Evolutionary conservation across 2,329 filamentous ascomycete genomes (phyloP), one percentile per base, ranked within the genome.

Genomic region (Alternaria arborescens): DNA sequence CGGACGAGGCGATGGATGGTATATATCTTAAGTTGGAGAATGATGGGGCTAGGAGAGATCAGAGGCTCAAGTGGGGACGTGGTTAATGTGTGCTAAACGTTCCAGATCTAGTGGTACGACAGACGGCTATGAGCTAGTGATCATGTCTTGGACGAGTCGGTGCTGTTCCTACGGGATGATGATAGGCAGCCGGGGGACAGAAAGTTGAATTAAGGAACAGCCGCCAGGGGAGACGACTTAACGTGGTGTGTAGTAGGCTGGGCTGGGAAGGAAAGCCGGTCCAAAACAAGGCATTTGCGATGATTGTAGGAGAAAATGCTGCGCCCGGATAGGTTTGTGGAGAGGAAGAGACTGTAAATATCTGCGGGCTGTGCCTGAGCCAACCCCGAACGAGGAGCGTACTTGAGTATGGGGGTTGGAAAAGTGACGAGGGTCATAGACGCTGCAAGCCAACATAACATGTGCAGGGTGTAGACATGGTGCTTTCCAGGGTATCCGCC

Each of bases 341-440:
- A 70, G 61, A 52, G 68, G 22, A 30, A 50, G 66, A 62, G 64
- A 71, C 74, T 73, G 73, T 70, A 78, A 78, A 78, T 76, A 77
- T 69, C 71, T 72, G 66, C 68, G 71, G 76, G 76, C 75, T 76
- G 76, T 78, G 76, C 69, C 69, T 76, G 71, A 68, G 68, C 74
- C 71, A 72, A 71, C 62, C 68, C 64, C 52, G 62, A 65, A 69
- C 47, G 56, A 64, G 58, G 61, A 66, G 64, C 50, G 64, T 67
- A 66, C 43, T 67, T 54, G 66, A 66, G 52, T 62, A 62, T 58
- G 63, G 64, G 61, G 52, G 52, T 53, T 54, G 46, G 44, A 53
- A 51, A 42, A 32, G 61, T 63, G 65, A 65, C 52, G 68, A 65
- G 69, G 67, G 63, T 62, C 65, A 64, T 70, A 69, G 63, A 67